These are phyloP conservation scores for Rhizophlyctis rosea DNA, from an alignment of 192 early-diverging fungal genomes.

Conservation along the genomic window DNA sequence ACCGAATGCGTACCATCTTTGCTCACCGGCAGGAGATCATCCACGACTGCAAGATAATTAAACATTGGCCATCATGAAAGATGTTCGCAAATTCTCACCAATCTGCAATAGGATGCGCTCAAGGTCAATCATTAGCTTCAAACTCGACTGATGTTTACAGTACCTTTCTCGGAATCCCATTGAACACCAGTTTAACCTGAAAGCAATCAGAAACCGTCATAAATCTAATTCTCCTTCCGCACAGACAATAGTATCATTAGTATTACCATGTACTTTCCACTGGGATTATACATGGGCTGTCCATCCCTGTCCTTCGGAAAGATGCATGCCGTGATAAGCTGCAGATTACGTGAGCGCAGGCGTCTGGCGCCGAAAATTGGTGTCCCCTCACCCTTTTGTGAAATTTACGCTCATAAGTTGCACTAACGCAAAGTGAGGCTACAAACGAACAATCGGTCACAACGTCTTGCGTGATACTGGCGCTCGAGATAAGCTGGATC, in stretches of 20 bases:
- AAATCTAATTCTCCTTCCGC: background rate
- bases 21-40: conserved; percentile 81
- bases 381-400: conserved; percentile 56
- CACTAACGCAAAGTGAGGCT: conserved; percentile 81
- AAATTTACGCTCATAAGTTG: conserved; percentile 72
- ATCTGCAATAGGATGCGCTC: too few relatives aligned
- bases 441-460: conserved; percentile 97
- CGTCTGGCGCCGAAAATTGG: conserved; percentile 2
- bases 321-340: conserved; percentile 80
- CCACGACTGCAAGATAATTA: conserved; percentile 70
- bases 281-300: conserved; percentile 75
- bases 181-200: conserved; percentile 65
- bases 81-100: too few relatives aligned
- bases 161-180: conserved; percentile 81
- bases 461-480: conserved; percentile 67
- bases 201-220: background rate
- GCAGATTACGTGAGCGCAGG: background rate
- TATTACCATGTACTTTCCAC: conserved; percentile 79
- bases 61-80: too few relatives aligned
- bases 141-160: too few relatives aligned
- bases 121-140: too few relatives aligned
- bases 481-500: conserved; percentile 58
- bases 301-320: conserved; percentile 76
- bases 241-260: background rate
- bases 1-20: conserved; percentile 44